Percentiles rank a stretch among this genome's conserved stretches.
Conservation (phyloP, 2,329 filamentous ascomycete species). For the Xylariaceae sp. region DNA sequence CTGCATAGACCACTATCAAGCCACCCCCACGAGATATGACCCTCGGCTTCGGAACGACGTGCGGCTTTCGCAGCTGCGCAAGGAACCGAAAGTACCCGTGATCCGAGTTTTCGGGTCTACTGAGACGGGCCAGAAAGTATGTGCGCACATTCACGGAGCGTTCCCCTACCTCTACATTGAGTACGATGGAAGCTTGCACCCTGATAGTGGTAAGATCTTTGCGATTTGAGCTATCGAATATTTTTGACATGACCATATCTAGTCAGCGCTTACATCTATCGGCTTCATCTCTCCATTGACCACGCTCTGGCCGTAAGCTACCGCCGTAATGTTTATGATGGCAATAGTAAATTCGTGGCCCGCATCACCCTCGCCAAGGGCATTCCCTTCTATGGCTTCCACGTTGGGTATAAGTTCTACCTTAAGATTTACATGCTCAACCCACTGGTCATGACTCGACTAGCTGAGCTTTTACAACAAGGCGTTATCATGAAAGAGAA, state of each 20-base stretch:
- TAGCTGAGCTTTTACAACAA: slow-evolving; percentile 82
- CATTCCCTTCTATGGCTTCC: slow-evolving; percentile 91
- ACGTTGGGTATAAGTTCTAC: slow-evolving; percentile 86
- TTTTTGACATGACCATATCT: slow-evolving; percentile 6
- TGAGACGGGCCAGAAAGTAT: slow-evolving; percentile 92
- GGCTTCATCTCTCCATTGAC: slow-evolving; percentile 82
- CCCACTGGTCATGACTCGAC: slow-evolving; percentile 77
- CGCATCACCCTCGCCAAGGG: slow-evolving; percentile 91
- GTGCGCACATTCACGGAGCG: slow-evolving; percentile 90
- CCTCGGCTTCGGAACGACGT: slow-evolving; percentile 68
- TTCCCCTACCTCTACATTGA: slow-evolving; percentile 95
- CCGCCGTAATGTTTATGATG: slow-evolving; percentile 67
- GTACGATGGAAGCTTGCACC: slow-evolving; percentile 66
- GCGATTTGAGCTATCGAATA: slow-evolving; percentile 11
- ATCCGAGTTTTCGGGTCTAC: slow-evolving; percentile 90
- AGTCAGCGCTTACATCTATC: slow-evolving; percentile 74
- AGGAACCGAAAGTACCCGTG: slow-evolving; percentile 73
- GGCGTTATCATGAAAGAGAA: slow-evolving; percentile 78
- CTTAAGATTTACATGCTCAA: slow-evolving; percentile 95
- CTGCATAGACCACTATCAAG: slow-evolving; percentile 93
- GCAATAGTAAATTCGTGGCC: slow-evolving; percentile 70
- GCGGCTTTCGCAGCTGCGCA: slow-evolving; percentile 52
- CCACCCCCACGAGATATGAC: slow-evolving; percentile 72
- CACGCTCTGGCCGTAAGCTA: slow-evolving; percentile 85
- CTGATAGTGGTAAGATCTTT: slow-evolving; percentile 57